phyloP scores from a whole-genome alignment of 208 protist species.

The Acanthamoeba quina region DNA sequence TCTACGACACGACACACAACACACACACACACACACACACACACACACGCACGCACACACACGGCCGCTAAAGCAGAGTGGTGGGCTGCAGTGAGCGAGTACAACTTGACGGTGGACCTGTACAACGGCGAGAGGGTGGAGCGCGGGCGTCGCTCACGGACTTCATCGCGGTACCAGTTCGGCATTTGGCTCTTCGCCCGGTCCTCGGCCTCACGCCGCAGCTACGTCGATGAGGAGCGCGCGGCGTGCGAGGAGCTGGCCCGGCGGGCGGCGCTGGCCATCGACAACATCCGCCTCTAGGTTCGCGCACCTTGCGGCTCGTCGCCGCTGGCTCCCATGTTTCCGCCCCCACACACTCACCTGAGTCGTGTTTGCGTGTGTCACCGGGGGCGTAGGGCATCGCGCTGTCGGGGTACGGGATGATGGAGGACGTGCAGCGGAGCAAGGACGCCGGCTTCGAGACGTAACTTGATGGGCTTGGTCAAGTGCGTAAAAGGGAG shows the following conservation, averaged over 20 bases:
- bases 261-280: not conserved
- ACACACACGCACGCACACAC: too few species aligned
- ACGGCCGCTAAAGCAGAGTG: too few species aligned
- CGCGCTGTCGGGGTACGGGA: conserved; percentile 66
- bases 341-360: too few species aligned
- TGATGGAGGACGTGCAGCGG: conserved; percentile 71
- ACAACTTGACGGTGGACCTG: not conserved
- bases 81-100: too few species aligned
- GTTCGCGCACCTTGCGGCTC: too few species aligned
- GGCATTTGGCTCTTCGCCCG: not conserved
- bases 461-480: too few species aligned
- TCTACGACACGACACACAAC: too few species aligned
- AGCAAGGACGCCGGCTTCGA: conserved; percentile 53
- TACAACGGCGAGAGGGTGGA: not conserved
- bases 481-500: too few species aligned
- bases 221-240: not conserved
- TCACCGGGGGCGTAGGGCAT: conserved; percentile 11
- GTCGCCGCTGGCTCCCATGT: too few species aligned
- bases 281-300: conserved; percentile 31
- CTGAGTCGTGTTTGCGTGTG: too few species aligned
- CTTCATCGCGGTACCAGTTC: not conserved
- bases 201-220: too few species aligned
- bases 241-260: not conserved
- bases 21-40: not conserved
- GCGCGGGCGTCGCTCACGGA: not conserved